Evolutionary conservation across 495 filamentous ascomycete genomes (phyloP).

Genomic region (Penicillium bovifimosum): DNA sequence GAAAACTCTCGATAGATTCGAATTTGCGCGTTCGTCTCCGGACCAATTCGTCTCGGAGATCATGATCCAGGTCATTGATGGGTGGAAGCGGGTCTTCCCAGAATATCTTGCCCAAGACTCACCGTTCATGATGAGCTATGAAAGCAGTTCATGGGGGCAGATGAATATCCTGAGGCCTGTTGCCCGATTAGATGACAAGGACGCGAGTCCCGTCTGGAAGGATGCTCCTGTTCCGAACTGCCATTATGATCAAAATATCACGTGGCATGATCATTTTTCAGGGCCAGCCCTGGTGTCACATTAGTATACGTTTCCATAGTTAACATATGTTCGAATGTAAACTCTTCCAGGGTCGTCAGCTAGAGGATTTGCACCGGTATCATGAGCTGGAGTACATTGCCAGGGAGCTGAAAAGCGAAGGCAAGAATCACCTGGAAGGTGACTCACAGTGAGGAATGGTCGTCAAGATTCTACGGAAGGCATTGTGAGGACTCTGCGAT

Average conservation of each 20-base stretch:
- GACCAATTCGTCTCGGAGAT: constrained; percentile 29
- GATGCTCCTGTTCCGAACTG: constrained; percentile 23
- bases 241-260: constrained; percentile 14
- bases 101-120: constrained; percentile 21
- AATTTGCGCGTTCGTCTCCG: constrained; percentile 8
- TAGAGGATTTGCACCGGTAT: not conserved
- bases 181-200: constrained; percentile 17
- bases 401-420: constrained; percentile 15
- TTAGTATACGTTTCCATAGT: not conserved
- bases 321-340: not conserved
- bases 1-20: constrained; percentile 9
- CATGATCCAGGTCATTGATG: constrained; percentile 23
- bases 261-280: constrained; percentile 7
- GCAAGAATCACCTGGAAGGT: constrained; percentile 18
- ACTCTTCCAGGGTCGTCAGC: not conserved
- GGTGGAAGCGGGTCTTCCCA: constrained; percentile 25
- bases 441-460: constrained; percentile 20
- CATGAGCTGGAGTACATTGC: constrained; percentile 9
- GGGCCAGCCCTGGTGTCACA: not conserved
- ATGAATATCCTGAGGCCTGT: constrained; percentile 23
- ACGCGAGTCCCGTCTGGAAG: constrained; percentile 22
- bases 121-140: constrained; percentile 24
- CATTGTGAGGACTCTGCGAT: constrained; percentile 8
- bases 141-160: constrained; percentile 18
- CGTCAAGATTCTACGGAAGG: constrained; percentile 18